Percentiles rank a stretch among this genome's conserved stretches.
Conservation (phyloP, 345 rosid genomes). For the Sonneratia alba region DNA sequence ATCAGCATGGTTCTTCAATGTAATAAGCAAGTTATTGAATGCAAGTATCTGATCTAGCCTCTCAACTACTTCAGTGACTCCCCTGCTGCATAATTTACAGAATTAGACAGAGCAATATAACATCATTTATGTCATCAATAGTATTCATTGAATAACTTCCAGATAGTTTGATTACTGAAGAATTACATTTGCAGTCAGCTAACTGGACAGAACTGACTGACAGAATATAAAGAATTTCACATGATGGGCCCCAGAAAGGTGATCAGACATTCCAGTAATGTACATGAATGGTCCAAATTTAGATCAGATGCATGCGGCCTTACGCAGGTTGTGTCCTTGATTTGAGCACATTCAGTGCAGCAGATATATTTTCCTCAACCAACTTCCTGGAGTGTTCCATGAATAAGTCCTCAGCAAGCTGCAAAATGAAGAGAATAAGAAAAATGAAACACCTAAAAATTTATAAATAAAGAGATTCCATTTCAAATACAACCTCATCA, state of each 20-base stretch:
- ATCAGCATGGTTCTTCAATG: constrained; percentile 55
- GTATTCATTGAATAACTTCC: background rate
- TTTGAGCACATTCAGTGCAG: constrained; percentile 57
- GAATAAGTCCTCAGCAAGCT: constrained; percentile 88
- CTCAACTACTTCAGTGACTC: constrained; percentile 49
- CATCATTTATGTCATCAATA: background rate
- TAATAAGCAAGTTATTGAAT: constrained; percentile 59
- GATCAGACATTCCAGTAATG: constrained; percentile 18
- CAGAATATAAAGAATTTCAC: background rate
- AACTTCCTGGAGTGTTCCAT: constrained; percentile 59
- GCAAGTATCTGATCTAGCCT: constrained; percentile 68
- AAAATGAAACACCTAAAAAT: background rate
- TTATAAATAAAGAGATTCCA: background rate
- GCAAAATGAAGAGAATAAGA: constrained; percentile 15
- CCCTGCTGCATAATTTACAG: constrained; percentile 39
- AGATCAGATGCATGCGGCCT: constrained; percentile 11
- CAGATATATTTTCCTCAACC: constrained; percentile 54
- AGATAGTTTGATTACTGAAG: background rate
- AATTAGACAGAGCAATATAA: background rate
- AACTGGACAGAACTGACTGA: background rate
- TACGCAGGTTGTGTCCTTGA: constrained; percentile 75
- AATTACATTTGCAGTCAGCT: background rate
- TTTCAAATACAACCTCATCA: constrained; percentile 55
- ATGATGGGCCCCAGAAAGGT: too few relatives aligned
- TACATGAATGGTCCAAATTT: background rate